A percentile compares a stretch with the other conserved stretches of the same genome.
Evolutionary conservation across 2,329 filamentous ascomycete species (phyloP).

Genomic region (Arachnopeziza araneosa): DNA sequence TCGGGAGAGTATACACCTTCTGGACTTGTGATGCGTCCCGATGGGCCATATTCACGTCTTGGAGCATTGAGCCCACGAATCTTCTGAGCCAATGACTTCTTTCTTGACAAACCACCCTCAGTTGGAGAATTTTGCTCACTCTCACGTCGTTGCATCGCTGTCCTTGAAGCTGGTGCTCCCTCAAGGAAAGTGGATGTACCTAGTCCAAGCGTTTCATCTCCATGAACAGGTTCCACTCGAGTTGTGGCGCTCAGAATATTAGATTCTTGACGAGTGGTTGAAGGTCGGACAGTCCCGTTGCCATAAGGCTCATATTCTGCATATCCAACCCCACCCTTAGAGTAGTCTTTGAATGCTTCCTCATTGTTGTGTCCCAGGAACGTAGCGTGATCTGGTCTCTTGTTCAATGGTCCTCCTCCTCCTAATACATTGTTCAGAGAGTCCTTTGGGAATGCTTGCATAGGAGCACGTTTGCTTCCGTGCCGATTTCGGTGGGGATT

Average conservation of each 20-base stretch:
- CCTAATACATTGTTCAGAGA: conserved; percentile 90
- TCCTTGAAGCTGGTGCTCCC: conserved; percentile 79
- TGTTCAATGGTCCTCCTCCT: conserved; percentile 78
- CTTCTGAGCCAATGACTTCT: conserved; percentile 91
- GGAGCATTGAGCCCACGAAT: conserved; percentile 77
- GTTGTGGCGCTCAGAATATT: conserved; percentile 63
- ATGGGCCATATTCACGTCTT: conserved; percentile 54
- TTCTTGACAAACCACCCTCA: conserved; percentile 64
- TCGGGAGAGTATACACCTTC: conserved; percentile 41
- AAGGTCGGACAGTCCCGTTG: conserved; percentile 34
- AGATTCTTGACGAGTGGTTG: conserved; percentile 26
- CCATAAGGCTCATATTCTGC: conserved; percentile 37
- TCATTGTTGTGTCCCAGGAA: conserved; percentile 75
- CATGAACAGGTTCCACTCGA: conserved; percentile 70
- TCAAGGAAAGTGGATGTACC: conserved; percentile 96
- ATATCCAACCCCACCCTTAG: conserved; percentile 35
- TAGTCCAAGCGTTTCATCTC: conserved; percentile 74
- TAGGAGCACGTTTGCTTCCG: conserved; percentile 76
- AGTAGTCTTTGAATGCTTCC: conserved; percentile 84
- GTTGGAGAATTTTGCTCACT: conserved; percentile 55
- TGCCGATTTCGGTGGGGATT: conserved; percentile 91
- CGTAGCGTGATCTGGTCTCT: conserved; percentile 75
- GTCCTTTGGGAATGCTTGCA: conserved; percentile 92
- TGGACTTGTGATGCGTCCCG: conserved; percentile 53
- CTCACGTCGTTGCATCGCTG: conserved; percentile 70